Percentiles rank a stretch among this genome's conserved stretches.
Conservation (phyloP, 2,329 filamentous ascomycete genomes). For the Apiospora saccharicola region DNA sequence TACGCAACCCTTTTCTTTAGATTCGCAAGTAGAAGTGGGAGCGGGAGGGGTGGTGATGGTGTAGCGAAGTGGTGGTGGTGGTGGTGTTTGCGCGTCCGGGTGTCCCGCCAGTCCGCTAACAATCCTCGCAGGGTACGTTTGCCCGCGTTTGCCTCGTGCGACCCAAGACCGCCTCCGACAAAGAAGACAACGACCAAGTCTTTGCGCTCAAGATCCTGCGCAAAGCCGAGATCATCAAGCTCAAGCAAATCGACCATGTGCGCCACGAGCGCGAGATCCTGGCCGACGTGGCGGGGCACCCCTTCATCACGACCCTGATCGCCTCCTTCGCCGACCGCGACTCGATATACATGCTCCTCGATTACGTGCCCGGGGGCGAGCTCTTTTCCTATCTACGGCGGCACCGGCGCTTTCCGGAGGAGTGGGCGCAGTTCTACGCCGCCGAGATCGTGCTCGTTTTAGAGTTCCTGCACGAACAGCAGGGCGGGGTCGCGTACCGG, state of each 20-base stretch:
- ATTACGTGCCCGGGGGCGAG: slow-evolving; percentile 85
- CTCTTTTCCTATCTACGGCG: slow-evolving; percentile 84
- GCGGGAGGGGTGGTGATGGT: neutral
- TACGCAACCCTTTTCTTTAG: slow-evolving; percentile 44
- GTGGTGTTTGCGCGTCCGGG: neutral
- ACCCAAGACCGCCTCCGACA: slow-evolving; percentile 59
- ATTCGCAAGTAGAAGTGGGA: neutral
- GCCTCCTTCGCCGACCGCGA: slow-evolving; percentile 82
- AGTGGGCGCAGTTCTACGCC: slow-evolving; percentile 81
- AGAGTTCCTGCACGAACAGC: slow-evolving; percentile 80
- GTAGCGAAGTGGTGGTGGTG: neutral
- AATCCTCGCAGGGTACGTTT: slow-evolving; percentile 68
- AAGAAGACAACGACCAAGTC: slow-evolving; percentile 68
- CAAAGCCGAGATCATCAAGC: slow-evolving; percentile 74
- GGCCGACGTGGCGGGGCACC: slow-evolving; percentile 78
- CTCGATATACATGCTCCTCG: slow-evolving; percentile 82
- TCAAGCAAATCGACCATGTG: slow-evolving; percentile 88
- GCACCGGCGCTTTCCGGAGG: slow-evolving; percentile 80
- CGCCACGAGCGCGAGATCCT: slow-evolving; percentile 83
- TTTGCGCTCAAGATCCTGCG: slow-evolving; percentile 84
- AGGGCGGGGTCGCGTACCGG: slow-evolving; percentile 80
- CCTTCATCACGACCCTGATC: slow-evolving; percentile 82
- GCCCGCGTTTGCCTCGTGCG: slow-evolving; percentile 82
- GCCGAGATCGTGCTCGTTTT: slow-evolving; percentile 85
- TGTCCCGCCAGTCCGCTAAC: slow-evolving; percentile 21